Base-by-base conservation (phyloP, 1,139 yeast genomes). In the Yamadazyma sp. region DNA sequence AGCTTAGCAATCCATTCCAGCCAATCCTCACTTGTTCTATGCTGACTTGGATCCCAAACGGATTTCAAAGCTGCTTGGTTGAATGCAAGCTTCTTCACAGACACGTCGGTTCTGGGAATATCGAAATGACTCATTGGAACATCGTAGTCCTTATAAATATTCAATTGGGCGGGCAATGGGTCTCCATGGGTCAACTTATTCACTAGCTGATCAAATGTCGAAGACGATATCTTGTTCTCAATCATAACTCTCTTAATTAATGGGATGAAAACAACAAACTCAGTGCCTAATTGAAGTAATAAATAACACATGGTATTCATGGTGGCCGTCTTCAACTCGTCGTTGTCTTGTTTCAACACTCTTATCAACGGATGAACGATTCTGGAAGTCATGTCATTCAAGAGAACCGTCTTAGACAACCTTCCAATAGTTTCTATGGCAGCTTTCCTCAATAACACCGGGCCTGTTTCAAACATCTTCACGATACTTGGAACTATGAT, bases 21-120 rank as follows among this genome's bases (percentile, higher is more conserved):
- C 98, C 98, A 94, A 52, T 92, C 98, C 53, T 90, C 98, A 49
- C 84, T 80, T 0, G 97, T 88, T 32, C 95, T 76, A 47, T 94
- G 78, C 50, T 88, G 92, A 21, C 86, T 80, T 13, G 96, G 86
- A 51, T 89, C 96, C 98, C 98, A 94, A 1, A 94, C 89, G 33
- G 79, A 76, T 52, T 86, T 85, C 47, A 86, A 67, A 5, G 82
- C 83, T 38, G 78, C 81, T 45, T 86, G 90, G 49, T 86, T 84
- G 11, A 86, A 88, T 0, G 95, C 90, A 9, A 90, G 67, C 51
- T 87, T 88, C 52, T 82, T 81, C 12, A 85, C 73, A 1, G 85
- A 79, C 48, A 82, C 75, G 41, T 84, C 90, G 33, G 82, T 80
- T 28, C 86, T 87, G 1, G 78, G 75, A 7, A 74, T 62, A 31